phyloP scores from a whole-genome alignment of 371 early-diverging fungal species.

The Actinomortierella wolfii region DNA sequence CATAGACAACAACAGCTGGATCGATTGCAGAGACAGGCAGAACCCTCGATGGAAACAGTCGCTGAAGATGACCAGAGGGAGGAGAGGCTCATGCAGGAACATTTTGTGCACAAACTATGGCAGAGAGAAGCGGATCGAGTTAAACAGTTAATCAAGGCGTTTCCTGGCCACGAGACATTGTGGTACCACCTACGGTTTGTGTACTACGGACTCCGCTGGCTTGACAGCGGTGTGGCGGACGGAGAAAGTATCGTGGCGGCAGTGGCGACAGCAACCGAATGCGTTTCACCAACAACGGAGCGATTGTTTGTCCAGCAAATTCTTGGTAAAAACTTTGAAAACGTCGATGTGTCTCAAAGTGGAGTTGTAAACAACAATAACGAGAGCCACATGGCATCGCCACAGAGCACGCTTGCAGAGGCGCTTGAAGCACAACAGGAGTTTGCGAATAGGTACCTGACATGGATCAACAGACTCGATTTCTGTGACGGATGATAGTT shows the following conservation, averaged over 20 bases:
- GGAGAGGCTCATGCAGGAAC: slow-evolving; percentile 12
- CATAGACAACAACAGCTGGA: not conserved
- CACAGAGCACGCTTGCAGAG: not conserved
- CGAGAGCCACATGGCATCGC: not conserved
- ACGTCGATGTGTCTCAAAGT: too few species aligned
- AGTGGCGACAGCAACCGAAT: not conserved
- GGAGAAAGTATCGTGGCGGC: not conserved
- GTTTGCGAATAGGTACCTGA: slow-evolving; percentile 2
- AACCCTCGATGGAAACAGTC: slow-evolving; percentile 8
- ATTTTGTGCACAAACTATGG: slow-evolving; percentile 33
- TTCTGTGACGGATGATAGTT: not conserved
- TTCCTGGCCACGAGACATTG: slow-evolving; percentile 61
- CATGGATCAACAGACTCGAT: slow-evolving; percentile 8
- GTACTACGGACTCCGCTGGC: slow-evolving; percentile 39
- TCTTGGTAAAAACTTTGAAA: too few species aligned
- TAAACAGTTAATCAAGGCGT: slow-evolving; percentile 45
- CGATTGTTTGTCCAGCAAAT: slow-evolving; percentile 1
- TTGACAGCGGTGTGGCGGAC: slow-evolving; percentile 18
- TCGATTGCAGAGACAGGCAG: not conserved
- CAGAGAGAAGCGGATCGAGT: slow-evolving; percentile 44
- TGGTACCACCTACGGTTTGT: slow-evolving; percentile 65
- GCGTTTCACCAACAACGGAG: slow-evolving; percentile 7
- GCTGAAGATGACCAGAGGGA: not conserved
- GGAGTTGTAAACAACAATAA: too few species aligned
- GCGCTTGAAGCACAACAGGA: not conserved